Percentiles rank a stretch among this genome's conserved stretches.
phyloP scores from a whole-genome alignment of 768 basidiomycete species.

The Dendrothele bispora region DNA sequence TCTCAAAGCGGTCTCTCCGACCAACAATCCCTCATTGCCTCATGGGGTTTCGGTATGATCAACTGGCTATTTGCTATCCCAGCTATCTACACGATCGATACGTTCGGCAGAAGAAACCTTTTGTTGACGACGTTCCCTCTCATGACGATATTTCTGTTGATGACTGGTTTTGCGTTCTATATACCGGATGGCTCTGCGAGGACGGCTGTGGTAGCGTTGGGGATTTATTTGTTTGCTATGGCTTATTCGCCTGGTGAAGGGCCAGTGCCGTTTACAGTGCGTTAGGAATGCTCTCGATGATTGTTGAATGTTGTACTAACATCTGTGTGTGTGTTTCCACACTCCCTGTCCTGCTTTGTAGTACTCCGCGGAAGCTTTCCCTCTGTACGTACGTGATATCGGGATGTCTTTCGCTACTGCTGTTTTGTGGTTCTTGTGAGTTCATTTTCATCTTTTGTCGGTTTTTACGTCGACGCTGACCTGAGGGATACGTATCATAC shows the following conservation, averaged over 20 bases:
- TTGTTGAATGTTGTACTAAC: conserved; percentile 1
- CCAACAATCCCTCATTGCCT: conserved; percentile 52
- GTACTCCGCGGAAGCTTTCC: conserved; percentile 79
- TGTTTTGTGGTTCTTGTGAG: conserved; percentile 53
- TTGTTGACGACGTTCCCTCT: conserved; percentile 63
- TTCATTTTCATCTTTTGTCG: no score
- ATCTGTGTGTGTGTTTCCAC: no score
- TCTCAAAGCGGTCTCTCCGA: conserved; percentile 47
- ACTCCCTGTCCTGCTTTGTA: no score
- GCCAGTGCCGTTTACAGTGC: conserved; percentile 70
- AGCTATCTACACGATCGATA: conserved; percentile 56
- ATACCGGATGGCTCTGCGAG: conserved; percentile 41
- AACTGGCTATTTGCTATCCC: conserved; percentile 33
- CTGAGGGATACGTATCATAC: no score
- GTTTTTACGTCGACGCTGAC: no score
- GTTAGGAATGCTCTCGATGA: conserved; percentile 3
- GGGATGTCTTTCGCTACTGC: conserved; percentile 76
- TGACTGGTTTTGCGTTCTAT: conserved; percentile 59
- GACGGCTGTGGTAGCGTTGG: conserved; percentile 49
- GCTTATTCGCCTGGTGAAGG: conserved; percentile 77
- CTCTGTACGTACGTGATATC: conserved; percentile 62
- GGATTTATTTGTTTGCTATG: conserved; percentile 57
- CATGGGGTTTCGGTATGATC: conserved; percentile 55
- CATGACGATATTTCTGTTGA: conserved; percentile 61
- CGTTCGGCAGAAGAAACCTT: conserved; percentile 65